phyloP scores from a whole-genome alignment of 2,329 filamentous ascomycete genomes.

The Talaromyces atroroseus region DNA sequence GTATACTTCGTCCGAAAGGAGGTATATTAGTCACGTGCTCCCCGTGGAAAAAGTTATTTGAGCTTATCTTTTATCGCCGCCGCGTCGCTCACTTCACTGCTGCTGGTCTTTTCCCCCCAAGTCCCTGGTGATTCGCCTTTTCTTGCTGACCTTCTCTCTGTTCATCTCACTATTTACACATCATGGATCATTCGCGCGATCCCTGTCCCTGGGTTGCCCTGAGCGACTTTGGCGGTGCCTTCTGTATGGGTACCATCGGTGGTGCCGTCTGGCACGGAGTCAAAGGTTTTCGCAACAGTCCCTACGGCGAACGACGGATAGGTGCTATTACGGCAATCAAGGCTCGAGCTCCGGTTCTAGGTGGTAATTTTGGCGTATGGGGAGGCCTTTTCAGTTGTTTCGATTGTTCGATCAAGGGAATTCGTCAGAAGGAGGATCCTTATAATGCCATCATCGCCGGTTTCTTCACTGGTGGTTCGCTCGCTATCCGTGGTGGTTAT shows the following conservation, averaged over 20 bases:
- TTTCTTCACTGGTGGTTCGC: slow-evolving; percentile 89
- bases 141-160: background rate
- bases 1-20: no score
- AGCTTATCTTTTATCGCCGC: background rate
- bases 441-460: slow-evolving; percentile 97
- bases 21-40: background rate
- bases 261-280: slow-evolving; percentile 93
- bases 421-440: slow-evolving; percentile 93
- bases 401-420: slow-evolving; percentile 92
- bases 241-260: slow-evolving; percentile 82
- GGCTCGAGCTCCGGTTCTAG: slow-evolving; percentile 89
- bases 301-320: slow-evolving; percentile 90
- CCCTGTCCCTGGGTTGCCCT: slow-evolving; percentile 12
- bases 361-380: slow-evolving; percentile 98
- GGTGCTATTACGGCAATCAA: slow-evolving; percentile 96
- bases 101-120: background rate
- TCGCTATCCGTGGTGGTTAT: slow-evolving; percentile 86
- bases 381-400: slow-evolving; percentile 93
- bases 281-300: slow-evolving; percentile 86
- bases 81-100: background rate
- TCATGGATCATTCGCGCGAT: slow-evolving; percentile 15
- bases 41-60: background rate
- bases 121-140: background rate
- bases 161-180: background rate
- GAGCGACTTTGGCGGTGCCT: slow-evolving; percentile 93